phyloP scores from a whole-genome alignment of 78 protist species.

The Dictyostelium firmibasis region DNA sequence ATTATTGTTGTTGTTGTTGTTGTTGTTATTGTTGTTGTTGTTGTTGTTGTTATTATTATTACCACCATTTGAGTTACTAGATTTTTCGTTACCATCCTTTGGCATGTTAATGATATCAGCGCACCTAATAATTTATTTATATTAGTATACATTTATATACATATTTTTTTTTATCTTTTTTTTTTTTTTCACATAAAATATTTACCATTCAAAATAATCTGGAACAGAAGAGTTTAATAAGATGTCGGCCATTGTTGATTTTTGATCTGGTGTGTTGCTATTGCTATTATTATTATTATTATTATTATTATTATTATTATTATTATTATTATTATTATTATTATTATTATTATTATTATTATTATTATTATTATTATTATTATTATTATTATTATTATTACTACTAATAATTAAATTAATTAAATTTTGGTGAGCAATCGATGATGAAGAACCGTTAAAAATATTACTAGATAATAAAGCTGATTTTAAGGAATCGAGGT shows the following conservation, averaged over 20 bases:
- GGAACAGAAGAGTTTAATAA: background rate
- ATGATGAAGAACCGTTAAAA: background rate
- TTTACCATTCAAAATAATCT: conserved; percentile 30
- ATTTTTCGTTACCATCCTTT: background rate
- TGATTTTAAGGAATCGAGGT: conserved; percentile 15
- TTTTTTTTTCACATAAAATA: background rate
- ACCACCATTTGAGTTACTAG: background rate
- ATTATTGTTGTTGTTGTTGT: background rate
- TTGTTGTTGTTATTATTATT: background rate
- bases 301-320: no score
- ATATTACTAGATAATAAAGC: background rate
- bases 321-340: background rate
- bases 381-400: background rate
- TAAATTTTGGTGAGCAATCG: background rate
- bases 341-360: background rate
- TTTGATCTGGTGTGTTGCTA: background rate
- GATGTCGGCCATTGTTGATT: background rate
- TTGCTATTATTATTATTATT: background rate
- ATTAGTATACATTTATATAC: background rate
- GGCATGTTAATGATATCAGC: conserved; percentile 17
- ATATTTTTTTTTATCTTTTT: background rate
- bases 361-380: background rate
- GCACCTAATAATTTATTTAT: background rate
- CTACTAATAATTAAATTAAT: background rate
- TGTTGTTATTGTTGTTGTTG: background rate